Evolutionary conservation across 805 yeast species (phyloP).

Genomic region (Sugiyamaella boreocaroliniensis): DNA sequence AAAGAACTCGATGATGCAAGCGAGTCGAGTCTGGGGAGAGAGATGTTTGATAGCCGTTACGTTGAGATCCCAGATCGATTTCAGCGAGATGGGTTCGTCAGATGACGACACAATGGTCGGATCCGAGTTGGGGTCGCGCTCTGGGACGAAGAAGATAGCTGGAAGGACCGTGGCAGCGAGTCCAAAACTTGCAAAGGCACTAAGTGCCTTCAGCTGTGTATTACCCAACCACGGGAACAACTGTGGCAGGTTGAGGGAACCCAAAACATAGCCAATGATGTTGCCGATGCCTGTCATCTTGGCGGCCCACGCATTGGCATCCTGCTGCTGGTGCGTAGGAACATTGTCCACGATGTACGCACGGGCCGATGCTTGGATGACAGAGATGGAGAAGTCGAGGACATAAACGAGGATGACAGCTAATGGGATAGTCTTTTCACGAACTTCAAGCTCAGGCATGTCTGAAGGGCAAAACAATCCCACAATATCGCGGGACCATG

Average conservation of each 20-base stretch:
- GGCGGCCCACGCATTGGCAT: slow-evolving; percentile 63
- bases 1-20: slow-evolving; percentile 52
- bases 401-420: slow-evolving; percentile 50
- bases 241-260: slow-evolving; percentile 40
- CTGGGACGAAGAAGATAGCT: slow-evolving; percentile 40
- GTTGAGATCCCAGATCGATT: slow-evolving; percentile 12
- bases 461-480: slow-evolving; percentile 24
- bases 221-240: slow-evolving; percentile 38
- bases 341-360: slow-evolving; percentile 59
- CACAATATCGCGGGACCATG: slow-evolving; percentile 42
- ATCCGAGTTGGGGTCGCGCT: slow-evolving; percentile 40
- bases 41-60: slow-evolving; percentile 26
- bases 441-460: slow-evolving; percentile 23
- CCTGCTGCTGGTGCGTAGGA: slow-evolving; percentile 49
- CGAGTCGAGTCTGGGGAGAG: slow-evolving; percentile 45
- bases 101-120: slow-evolving; percentile 9
- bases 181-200: slow-evolving; percentile 37
- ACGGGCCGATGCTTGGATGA: slow-evolving; percentile 54
- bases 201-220: slow-evolving; percentile 47
- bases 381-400: slow-evolving; percentile 51
- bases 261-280: slow-evolving; percentile 49
- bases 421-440: slow-evolving; percentile 37
- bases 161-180: slow-evolving; percentile 37
- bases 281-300: slow-evolving; percentile 56
- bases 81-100: slow-evolving; percentile 1